These are phyloP conservation scores for Botrytis tulipae DNA, from an alignment of 2,329 filamentous ascomycete genomes.

Conservation along the genomic window DNA sequence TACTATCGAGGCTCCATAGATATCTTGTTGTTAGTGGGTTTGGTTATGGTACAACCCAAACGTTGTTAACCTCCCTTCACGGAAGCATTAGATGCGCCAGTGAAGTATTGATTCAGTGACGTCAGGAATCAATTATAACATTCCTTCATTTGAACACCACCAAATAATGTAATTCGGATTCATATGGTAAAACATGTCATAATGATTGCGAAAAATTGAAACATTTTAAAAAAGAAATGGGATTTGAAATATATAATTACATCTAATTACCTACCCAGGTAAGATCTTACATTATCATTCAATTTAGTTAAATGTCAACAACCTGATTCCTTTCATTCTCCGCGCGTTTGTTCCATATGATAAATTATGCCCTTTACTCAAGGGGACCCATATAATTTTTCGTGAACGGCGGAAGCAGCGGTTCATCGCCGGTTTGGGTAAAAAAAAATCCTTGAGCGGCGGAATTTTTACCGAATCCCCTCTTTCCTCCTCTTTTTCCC, in stretches of 20 bases:
- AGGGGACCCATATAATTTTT: constrained; percentile 3
- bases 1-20: constrained; percentile 35
- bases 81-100: background rate
- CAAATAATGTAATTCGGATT: background rate
- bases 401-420: background rate
- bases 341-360: constrained; percentile 4
- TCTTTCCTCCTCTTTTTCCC: constrained; percentile 1
- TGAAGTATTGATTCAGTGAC: constrained; percentile 14
- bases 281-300: background rate
- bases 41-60: background rate
- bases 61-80: background rate
- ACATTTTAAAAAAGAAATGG: background rate
- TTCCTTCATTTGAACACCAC: background rate
- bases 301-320: background rate
- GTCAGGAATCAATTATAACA: constrained; percentile 9
- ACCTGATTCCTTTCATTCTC: background rate
- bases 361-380: background rate
- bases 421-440: constrained; percentile 2
- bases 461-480: background rate
- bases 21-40: background rate
- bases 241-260: background rate
- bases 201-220: too few relatives aligned
- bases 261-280: background rate
- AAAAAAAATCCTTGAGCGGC: constrained; percentile 11
- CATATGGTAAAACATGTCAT: background rate